Base-by-base conservation (phyloP, 176 grass and related monocot species). In the Guadua angustifolia region DNA sequence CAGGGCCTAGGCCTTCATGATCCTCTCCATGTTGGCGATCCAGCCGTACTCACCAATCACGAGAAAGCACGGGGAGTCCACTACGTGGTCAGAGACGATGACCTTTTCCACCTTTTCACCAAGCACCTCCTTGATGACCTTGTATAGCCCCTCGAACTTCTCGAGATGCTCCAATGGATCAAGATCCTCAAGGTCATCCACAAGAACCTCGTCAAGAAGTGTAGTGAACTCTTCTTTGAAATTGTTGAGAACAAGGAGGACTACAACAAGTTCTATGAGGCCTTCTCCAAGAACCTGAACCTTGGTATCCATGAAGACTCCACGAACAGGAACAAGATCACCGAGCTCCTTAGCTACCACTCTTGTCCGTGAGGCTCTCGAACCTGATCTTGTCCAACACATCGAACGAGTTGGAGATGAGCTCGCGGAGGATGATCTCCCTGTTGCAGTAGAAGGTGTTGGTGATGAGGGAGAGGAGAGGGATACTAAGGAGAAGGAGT, bases 181-280 rank as follows among this genome's bases (percentile, higher is more conserved):
- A 99, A 99, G 86, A 99, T 99, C 57, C 89, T 99, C 7, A 99
- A 99, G 86, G 93, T 99, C 0, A 95, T 99, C 70, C 59, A 91
- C 8, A 99, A 99, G 88, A 99, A 99, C 85, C 83, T 99, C 21
- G 89, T 99, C 6, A 99, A 99, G 88, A 99, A 99, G 87, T 99
- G 93, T 53, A 13, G 95, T 1, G 93, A 95, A 71, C 93, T 99
- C 69, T 99, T 99, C 91, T 99, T 99, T 24, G 96, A 99, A 86
- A 91, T 99, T 52, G 89, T 93, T 16, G 95, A 98, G 84, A 98
- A 98, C 91, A 98, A 98, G 83, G 95, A 98, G 78, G 96, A 99
- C 32, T 99, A 99, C 80, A 94, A 89, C 84, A 99, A 99, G 78
- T 99, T 99, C 51, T 99, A 99, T 3, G 93, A 99, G 64, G 93